Base-by-base conservation (phyloP, 139 green algal genomes). In the Ettlia oleoabundans region DNA sequence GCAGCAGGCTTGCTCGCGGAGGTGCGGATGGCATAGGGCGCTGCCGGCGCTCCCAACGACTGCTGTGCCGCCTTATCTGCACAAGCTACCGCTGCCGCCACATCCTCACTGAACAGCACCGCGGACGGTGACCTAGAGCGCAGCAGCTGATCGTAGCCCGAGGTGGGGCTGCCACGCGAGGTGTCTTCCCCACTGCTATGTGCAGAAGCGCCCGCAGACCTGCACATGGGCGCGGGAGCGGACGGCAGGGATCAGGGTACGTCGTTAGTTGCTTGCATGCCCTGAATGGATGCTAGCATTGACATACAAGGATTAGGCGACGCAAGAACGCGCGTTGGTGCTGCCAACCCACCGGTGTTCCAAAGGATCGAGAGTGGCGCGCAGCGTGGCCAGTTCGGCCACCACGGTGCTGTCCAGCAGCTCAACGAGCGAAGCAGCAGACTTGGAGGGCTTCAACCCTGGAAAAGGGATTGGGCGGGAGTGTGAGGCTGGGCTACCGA, bases 41-140 rank as follows among this genome's bases (percentile, higher is more conserved):
- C n/a, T n/a, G n/a, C n/a, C n/a, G n/a, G n/a, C n/a, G n/a, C n/a
- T n/a, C n/a, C n/a, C n/a, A n/a, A n/a, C n/a, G n/a, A n/a, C n/a
- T n/a, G n/a, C n/a, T n/a, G n/a, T n/a, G n/a, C n/a, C n/a, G n/a
- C n/a, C n/a, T n/a, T n/a, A n/a, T n/a, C n/a, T n/a, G n/a, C n/a
- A n/a, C n/a, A n/a, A n/a, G n/a, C n/a, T n/a, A n/a, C n/a, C n/a
- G n/a, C n/a, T n/a, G n/a, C n/a, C 37, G 13, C 9, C 61, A 37
- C 28, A n/a, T 80, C 73, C 13, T 28, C 38, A 4, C 28, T 35
- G 38, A 40, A 68, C 35, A 80, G 53, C 24, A 80, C 73, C 40
- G 53, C 73, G 52, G 47, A 80, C 9, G 73, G 73, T 0, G 73
- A 80, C 4, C 53, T 51, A 35, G 73, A 80, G 37, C 73, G 73